These are phyloP conservation scores for Moesziomyces sp. DNA, from an alignment of 1,284 basidiomycete genomes.

Conservation along the genomic window DNA sequence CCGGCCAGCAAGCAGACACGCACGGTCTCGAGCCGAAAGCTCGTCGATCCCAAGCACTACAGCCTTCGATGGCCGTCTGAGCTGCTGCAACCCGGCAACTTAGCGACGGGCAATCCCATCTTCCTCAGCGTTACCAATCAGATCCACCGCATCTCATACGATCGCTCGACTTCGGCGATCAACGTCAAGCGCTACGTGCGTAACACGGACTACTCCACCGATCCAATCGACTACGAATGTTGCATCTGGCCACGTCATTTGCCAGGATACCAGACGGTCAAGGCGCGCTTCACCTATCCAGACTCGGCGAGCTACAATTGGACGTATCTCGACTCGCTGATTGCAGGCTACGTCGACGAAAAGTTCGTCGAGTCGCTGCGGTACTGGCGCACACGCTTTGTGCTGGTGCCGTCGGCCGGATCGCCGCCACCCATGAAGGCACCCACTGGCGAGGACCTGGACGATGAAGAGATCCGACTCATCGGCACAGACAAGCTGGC, in stretches of 20 bases:
- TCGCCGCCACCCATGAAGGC: slow-evolving; percentile 72
- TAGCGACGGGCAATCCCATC: slow-evolving; percentile 73
- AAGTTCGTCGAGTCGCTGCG: slow-evolving; percentile 61
- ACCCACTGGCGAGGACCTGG: slow-evolving; percentile 67
- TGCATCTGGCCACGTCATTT: slow-evolving; percentile 92
- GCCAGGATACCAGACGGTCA: slow-evolving; percentile 83
- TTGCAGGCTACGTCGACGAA: slow-evolving; percentile 66
- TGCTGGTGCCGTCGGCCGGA: slow-evolving; percentile 86
- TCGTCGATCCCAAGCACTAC: slow-evolving; percentile 49
- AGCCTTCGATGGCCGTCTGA: slow-evolving; percentile 62
- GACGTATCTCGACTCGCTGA: slow-evolving; percentile 69
- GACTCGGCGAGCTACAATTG: slow-evolving; percentile 73
- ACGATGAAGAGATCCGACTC: slow-evolving; percentile 87
- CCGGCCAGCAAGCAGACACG: slow-evolving; percentile 33
- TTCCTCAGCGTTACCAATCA: slow-evolving; percentile 95
- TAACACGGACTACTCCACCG: slow-evolving; percentile 74
- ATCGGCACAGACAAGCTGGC: slow-evolving; percentile 90
- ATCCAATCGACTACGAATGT: slow-evolving; percentile 82
- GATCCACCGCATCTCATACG: slow-evolving; percentile 89
- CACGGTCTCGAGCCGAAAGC: slow-evolving; percentile 36
- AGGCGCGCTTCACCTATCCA: slow-evolving; percentile 81
- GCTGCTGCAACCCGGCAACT: slow-evolving; percentile 64
- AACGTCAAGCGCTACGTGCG: slow-evolving; percentile 88
- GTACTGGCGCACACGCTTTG: slow-evolving; percentile 95
- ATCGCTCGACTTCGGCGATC: slow-evolving; percentile 80